Base-by-base conservation (phyloP, 768 basidiomycete species). In the Wakefieldia striispora region DNA sequence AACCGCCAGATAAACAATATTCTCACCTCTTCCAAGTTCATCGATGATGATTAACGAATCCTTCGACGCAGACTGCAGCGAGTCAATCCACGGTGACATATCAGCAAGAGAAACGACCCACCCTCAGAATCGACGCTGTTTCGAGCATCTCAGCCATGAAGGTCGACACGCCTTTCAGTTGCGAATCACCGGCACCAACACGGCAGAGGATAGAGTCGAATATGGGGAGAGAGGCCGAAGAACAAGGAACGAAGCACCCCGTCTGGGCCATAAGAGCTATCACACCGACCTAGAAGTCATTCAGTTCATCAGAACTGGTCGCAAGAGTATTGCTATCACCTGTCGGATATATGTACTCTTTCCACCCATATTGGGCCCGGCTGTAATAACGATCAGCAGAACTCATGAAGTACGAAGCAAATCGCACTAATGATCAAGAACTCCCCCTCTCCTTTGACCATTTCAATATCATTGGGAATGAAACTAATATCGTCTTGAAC, bases 131-230 rank as follows among this genome's bases (percentile, higher is more conserved):
- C 0, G 90, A 91, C 0, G 97, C 95, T 0, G 95, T 98, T 68
- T 99, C 97, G 24, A 99, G 78, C 97, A 98, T 98, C 69, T 99
- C 97, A 2, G 94, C 95, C 95, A 98, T 98, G 67, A 99, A 99
- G 0, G 95, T 99, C 21, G 93, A 95, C 0, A 99, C 92, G 11
- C 97, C 97, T 68, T 97, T 98, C 39, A 98, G 72, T 64, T 98
- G 95, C 66, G 91, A 95, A 66, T 99, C 97, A 0, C 97, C 97
- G 0, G 97, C 97, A 9, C 97, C 97, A 2, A 99, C 95, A 54
- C 97, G 79, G 49, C 95, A 97, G 11, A 98, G 71, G 38, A 99
- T 85, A 3, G 93, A 97, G 68, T 99, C 97, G 51, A 98, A 98
- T 45, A 98, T 83, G 0, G 97, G 97, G 1, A 98, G 57, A 23